These are phyloP conservation scores for Cystobasidium tubakii DNA, from an alignment of 768 basidiomycete genomes.

Conservation along the genomic window DNA sequence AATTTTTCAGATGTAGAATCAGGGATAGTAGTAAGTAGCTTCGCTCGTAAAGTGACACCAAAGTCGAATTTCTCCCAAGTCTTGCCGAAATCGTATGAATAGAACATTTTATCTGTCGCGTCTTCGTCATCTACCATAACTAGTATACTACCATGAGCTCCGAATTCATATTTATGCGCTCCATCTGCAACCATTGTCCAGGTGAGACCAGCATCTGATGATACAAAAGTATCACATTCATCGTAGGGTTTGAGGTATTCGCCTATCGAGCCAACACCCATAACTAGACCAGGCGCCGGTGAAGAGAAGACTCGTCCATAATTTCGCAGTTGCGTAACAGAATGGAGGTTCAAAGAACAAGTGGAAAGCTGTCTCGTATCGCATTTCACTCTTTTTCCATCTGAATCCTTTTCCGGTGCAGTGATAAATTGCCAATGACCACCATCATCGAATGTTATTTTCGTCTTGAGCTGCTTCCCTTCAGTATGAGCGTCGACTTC, in stretches of 20 bases:
- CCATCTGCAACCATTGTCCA: conserved; percentile 72
- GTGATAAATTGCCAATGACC: conserved; percentile 69
- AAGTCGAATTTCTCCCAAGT: conserved; percentile 71
- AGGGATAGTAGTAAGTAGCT: conserved; percentile 76
- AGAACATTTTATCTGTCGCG: conserved; percentile 61
- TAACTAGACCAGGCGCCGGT: conserved; percentile 84
- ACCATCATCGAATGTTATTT: conserved; percentile 86
- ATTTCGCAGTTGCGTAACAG: conserved; percentile 86
- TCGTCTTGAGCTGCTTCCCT: conserved; percentile 67
- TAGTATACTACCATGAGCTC: conserved; percentile 74
- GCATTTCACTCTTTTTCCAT: conserved; percentile 63
- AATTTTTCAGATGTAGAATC: conserved; percentile 97
- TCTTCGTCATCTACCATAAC: conserved; percentile 83
- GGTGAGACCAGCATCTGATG: conserved; percentile 75
- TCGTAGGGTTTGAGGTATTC: conserved; percentile 63
- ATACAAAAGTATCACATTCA: conserved; percentile 88
- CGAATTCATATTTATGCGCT: conserved; percentile 93
- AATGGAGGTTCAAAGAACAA: conserved; percentile 86
- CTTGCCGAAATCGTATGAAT: conserved; percentile 74
- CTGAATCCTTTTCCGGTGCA: conserved; percentile 59
- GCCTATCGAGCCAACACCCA: conserved; percentile 93
- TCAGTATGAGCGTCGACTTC: conserved; percentile 68
- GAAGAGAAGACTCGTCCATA: conserved; percentile 91
- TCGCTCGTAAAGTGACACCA: conserved; percentile 64
- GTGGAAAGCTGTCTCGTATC: conserved; percentile 50